phyloP scores from a whole-genome alignment of 306 rosid species.

The Prunus campanulata region DNA sequence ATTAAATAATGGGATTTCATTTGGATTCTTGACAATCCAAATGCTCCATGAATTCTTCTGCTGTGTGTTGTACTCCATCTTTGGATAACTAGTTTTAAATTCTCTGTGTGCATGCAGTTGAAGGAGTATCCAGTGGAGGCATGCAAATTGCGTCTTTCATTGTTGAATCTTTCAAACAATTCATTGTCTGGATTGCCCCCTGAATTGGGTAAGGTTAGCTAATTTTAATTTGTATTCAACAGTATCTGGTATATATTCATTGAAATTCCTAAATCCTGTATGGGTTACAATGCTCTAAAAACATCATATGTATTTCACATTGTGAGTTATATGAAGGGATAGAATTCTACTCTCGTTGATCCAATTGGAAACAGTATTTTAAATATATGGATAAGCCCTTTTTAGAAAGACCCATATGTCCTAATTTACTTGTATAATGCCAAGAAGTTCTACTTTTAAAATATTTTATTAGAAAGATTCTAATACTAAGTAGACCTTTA shows the following conservation, averaged over 20 bases:
- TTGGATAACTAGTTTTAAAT: slow-evolving; percentile 22
- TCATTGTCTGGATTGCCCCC: slow-evolving; percentile 87
- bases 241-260: slow-evolving; percentile 15
- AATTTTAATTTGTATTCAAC: slow-evolving; percentile 14
- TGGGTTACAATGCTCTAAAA: not conserved
- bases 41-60: not conserved
- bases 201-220: slow-evolving; percentile 73
- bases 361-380: not conserved
- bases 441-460: not conserved
- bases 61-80: not conserved
- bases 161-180: slow-evolving; percentile 89
- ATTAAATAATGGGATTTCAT: not conserved
- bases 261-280: slow-evolving; percentile 6
- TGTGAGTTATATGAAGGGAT: not conserved
- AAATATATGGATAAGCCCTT: not conserved
- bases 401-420: not conserved
- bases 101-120: slow-evolving; percentile 50
- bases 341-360: not conserved
- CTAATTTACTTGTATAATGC: not conserved
- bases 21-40: not conserved
- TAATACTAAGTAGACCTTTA: not conserved
- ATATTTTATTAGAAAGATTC: not conserved
- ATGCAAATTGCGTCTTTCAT: slow-evolving; percentile 67
- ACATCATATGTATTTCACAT: not conserved
- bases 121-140: slow-evolving; percentile 94